Conservation (phyloP, 2,329 filamentous ascomycete genomes). For the Ophiostoma ips region DNA sequence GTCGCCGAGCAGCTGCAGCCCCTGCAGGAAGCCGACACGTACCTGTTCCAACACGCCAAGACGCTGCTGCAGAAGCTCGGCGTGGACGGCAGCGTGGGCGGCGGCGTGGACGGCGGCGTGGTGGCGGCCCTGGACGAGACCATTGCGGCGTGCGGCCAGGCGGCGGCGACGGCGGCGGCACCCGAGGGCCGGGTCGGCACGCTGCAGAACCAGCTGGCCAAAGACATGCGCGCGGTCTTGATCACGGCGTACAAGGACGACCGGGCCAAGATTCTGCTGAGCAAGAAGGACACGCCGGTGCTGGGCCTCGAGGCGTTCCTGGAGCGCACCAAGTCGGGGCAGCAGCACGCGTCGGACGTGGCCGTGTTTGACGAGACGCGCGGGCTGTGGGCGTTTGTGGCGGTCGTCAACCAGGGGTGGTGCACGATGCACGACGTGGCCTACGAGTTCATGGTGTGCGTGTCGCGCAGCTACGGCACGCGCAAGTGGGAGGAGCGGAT, state of each 20-base stretch:
- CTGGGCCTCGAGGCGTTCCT: constrained; percentile 47
- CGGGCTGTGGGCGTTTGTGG: constrained; percentile 38
- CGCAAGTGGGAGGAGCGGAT: constrained; percentile 44
- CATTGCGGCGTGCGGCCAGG: constrained; percentile 33
- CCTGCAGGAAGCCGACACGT: constrained; percentile 41
- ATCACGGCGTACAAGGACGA: constrained; percentile 35
- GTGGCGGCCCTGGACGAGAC: constrained; percentile 23
- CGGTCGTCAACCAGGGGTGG: constrained; percentile 34
- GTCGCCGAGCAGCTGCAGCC: constrained; percentile 42
- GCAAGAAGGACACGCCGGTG: constrained; percentile 37
- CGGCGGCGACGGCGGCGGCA: too few species aligned
- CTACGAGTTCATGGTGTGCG: constrained; percentile 41
- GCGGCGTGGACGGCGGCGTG: constrained; percentile 30
- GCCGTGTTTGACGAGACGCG: constrained; percentile 37
- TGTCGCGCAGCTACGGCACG: constrained; percentile 37
- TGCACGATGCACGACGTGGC: constrained; percentile 42
- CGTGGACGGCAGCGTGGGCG: not conserved
- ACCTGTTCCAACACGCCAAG: constrained; percentile 40
- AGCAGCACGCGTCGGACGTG: constrained; percentile 33
- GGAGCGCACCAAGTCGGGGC: constrained; percentile 45
- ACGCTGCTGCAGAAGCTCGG: constrained; percentile 41
- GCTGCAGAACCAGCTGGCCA: constrained; percentile 30
- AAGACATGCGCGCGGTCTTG: constrained; percentile 36
- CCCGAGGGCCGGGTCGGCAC: constrained; percentile 37
- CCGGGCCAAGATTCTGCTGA: constrained; percentile 37